A percentile compares a stretch with the other conserved stretches of the same genome.
These are phyloP conservation scores for Geotrichum restrictum DNA, from an alignment of 1,139 yeast species.

Conservation along the genomic window DNA sequence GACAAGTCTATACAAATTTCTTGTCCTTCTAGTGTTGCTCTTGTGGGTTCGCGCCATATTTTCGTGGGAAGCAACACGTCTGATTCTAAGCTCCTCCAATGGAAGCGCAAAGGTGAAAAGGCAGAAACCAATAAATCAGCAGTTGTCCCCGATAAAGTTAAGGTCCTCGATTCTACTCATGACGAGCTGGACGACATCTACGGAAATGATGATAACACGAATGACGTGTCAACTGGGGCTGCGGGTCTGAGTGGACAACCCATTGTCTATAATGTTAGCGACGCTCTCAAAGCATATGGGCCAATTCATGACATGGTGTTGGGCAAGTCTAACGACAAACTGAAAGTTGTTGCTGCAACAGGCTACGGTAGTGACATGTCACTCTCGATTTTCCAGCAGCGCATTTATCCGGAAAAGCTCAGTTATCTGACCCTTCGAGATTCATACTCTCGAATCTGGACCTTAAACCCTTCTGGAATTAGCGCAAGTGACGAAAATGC, in stretches of 20 bases:
- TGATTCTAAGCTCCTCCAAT: constrained; percentile 42
- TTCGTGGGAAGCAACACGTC: constrained; percentile 48
- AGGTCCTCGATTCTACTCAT: constrained; percentile 37
- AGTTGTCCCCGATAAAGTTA: constrained; percentile 24
- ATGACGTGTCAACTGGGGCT: constrained; percentile 15
- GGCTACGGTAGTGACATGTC: constrained; percentile 59
- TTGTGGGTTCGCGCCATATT: constrained; percentile 28
- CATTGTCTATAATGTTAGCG: constrained; percentile 41
- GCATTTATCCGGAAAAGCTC: constrained; percentile 70
- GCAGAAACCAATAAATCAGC: constrained; percentile 21
- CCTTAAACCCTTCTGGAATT: constrained; percentile 31
- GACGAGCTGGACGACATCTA: constrained; percentile 38
- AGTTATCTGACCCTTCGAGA: constrained; percentile 64
- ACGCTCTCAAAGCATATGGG: constrained; percentile 62
- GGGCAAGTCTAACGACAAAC: constrained; percentile 62
- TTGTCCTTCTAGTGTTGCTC: constrained; percentile 29
- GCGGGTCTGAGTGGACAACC: constrained; percentile 17
- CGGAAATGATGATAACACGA: constrained; percentile 39
- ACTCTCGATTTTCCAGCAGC: constrained; percentile 61
- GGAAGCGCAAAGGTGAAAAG: constrained; percentile 34
- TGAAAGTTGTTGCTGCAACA: constrained; percentile 64
- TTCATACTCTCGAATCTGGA: constrained; percentile 33
- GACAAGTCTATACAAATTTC: constrained; percentile 23
- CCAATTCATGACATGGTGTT: constrained; percentile 69
- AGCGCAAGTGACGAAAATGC: constrained; percentile 18